A percentile compares a stretch with the other conserved stretches of the same genome.
These are phyloP conservation scores for Pseudoturritis turrita DNA, from an alignment of 345 rosid genomes.

Conservation along the genomic window DNA sequence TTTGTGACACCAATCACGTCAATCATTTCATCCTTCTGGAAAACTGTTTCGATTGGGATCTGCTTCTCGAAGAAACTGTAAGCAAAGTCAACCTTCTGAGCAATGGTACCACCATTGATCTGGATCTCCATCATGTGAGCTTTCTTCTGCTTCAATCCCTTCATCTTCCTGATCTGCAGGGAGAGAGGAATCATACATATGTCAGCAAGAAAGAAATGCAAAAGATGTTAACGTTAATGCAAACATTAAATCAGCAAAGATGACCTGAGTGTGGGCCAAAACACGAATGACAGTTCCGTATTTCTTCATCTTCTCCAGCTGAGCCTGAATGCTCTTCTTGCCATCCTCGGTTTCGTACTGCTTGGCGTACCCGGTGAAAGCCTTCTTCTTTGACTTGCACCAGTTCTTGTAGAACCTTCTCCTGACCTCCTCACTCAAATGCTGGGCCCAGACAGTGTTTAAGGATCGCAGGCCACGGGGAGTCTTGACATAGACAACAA, in stretches of 20 bases:
- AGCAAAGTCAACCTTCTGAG: constrained; percentile 76
- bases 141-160: constrained; percentile 88
- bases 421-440: constrained; percentile 72
- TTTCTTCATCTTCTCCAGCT: constrained; percentile 81
- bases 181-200: background rate
- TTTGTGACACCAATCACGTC: constrained; percentile 81
- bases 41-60: constrained; percentile 65
- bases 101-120: constrained; percentile 76
- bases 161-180: constrained; percentile 75
- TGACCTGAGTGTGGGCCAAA: constrained; percentile 82
- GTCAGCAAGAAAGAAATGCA: background rate
- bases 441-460: constrained; percentile 90
- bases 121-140: constrained; percentile 89
- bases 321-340: constrained; percentile 56
- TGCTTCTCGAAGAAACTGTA: constrained; percentile 82
- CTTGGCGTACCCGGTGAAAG: constrained; percentile 64
- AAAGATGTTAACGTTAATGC: too few relatives aligned
- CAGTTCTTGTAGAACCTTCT: constrained; percentile 87
- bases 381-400: constrained; percentile 89
- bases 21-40: constrained; percentile 90
- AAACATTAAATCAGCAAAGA: background rate
- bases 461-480: constrained; percentile 68
- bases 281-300: constrained; percentile 68
- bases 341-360: constrained; percentile 60
- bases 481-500: constrained; percentile 75